Conservation (phyloP, 345 rosid species). For the Barbarea vulgaris region DNA sequence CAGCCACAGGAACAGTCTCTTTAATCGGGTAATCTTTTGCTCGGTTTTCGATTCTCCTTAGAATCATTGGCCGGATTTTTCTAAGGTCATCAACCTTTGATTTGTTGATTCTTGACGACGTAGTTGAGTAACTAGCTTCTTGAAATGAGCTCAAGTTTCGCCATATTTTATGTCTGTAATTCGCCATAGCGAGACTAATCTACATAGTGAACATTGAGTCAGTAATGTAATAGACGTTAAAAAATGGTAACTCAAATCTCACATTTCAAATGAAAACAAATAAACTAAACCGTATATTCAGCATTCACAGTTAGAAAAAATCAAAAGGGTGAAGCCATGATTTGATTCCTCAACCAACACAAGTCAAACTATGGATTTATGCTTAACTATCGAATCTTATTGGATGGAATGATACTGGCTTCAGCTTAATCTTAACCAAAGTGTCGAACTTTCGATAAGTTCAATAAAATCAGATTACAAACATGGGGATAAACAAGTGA, state of each 20-base stretch:
- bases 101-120: constrained; percentile 50
- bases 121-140: constrained; percentile 28
- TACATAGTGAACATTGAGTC: constrained; percentile 2
- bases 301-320: background rate
- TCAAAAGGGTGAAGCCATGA: background rate
- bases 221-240: constrained; percentile 1
- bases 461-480: background rate
- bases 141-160: constrained; percentile 15
- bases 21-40: constrained; percentile 68
- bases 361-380: background rate
- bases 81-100: constrained; percentile 52
- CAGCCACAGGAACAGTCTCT: constrained; percentile 66
- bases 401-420: background rate
- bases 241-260: background rate
- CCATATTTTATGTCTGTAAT: constrained; percentile 41
- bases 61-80: constrained; percentile 79
- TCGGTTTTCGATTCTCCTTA: constrained; percentile 66
- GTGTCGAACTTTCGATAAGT: background rate
- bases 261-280: background rate
- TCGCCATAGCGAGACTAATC: constrained; percentile 31
- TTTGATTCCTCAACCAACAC: background rate
- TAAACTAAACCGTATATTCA: background rate
- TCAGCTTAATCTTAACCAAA: background rate
- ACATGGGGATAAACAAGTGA: background rate
- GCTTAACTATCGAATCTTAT: background rate